A percentile compares a stretch with the other conserved stretches of the same genome.
Evolutionary conservation across 768 basidiomycete genomes (phyloP).

Genomic region (Boletus patriciae): DNA sequence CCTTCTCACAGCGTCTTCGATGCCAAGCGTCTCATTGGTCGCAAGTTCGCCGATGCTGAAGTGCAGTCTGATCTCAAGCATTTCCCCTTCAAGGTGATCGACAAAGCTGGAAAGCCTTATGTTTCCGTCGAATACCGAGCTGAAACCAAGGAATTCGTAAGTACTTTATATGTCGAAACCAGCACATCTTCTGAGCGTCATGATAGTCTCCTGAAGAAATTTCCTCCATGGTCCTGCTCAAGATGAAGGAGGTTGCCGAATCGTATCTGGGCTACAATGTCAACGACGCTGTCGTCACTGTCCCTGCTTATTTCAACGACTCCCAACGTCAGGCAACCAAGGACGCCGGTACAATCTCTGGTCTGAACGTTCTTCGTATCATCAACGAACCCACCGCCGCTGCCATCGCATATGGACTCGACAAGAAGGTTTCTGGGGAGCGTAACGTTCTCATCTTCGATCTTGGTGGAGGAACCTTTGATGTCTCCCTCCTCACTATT

Average conservation of each 20-base stretch:
- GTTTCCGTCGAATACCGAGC: constrained; percentile 89
- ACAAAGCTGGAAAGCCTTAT: constrained; percentile 86
- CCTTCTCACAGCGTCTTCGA: constrained; percentile 75
- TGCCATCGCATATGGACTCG: constrained; percentile 97
- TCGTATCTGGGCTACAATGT: constrained; percentile 86
- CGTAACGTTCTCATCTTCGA: constrained; percentile 98
- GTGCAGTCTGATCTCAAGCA: constrained; percentile 85
- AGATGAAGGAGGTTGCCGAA: constrained; percentile 99
- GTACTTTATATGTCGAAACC: constrained; percentile 20
- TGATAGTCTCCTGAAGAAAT: constrained; percentile 90
- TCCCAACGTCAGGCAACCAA: constrained; percentile 98
- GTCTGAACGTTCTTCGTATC: constrained; percentile 94
- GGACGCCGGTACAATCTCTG: constrained; percentile 93
- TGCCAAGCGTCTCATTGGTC: constrained; percentile 96
- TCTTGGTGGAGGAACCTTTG: constrained; percentile 97
- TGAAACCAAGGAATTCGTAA: constrained; percentile 90
- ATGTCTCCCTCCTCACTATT: constrained; percentile 94
- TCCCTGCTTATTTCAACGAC: constrained; percentile 99
- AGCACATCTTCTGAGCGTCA: constrained; percentile 20
- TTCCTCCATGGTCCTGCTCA: constrained; percentile 94
- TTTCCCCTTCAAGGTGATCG: constrained; percentile 92
- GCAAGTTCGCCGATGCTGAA: constrained; percentile 83
- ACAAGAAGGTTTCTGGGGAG: constrained; percentile 88
- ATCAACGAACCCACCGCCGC: constrained; percentile 99
- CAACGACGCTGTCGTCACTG: constrained; percentile 91